Percentiles rank a stretch among this genome's conserved stretches.
These are phyloP conservation scores for Eimeria praecox DNA, from an alignment of 169 alveolate genomes.

Conservation along the genomic window DNA sequence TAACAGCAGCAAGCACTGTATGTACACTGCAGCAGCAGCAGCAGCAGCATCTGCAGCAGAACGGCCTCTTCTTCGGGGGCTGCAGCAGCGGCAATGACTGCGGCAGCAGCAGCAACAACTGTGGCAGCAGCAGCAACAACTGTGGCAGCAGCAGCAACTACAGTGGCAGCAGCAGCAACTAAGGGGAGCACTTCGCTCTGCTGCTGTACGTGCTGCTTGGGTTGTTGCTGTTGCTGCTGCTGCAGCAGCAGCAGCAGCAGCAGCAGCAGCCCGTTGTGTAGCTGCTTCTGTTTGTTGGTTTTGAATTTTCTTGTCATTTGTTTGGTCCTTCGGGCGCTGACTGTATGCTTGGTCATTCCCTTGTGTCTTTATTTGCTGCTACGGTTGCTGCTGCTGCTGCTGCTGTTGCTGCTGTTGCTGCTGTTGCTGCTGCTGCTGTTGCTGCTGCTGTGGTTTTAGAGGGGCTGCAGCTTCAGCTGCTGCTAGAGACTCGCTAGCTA, in stretches of 20 bases:
- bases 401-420: background rate
- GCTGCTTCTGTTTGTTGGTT: background rate
- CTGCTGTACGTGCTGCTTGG: background rate
- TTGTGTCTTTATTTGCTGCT: background rate
- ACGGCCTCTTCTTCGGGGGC: background rate
- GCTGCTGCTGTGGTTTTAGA: background rate
- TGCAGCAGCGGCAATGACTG: background rate
- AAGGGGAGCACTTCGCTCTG: background rate
- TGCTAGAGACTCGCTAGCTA: too few species aligned
- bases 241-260: background rate
- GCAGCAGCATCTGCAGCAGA: conserved; percentile 1
- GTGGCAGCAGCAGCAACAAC: background rate
- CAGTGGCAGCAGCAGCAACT: background rate
- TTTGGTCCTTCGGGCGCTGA: conserved; percentile 3
- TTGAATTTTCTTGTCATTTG: conserved; percentile 19
- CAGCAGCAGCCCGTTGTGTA: background rate
- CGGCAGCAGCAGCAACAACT: background rate
- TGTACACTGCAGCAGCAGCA: background rate
- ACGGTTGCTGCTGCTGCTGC: background rate
- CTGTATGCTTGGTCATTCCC: conserved; percentile 14
- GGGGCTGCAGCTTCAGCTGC: too few species aligned
- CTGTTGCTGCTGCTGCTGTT: background rate
- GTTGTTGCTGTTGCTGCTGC: background rate
- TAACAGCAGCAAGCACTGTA: background rate
- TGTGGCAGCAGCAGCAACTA: background rate